phyloP scores from a whole-genome alignment of 768 basidiomycete species.

The Dioszegia aurantiaca region DNA sequence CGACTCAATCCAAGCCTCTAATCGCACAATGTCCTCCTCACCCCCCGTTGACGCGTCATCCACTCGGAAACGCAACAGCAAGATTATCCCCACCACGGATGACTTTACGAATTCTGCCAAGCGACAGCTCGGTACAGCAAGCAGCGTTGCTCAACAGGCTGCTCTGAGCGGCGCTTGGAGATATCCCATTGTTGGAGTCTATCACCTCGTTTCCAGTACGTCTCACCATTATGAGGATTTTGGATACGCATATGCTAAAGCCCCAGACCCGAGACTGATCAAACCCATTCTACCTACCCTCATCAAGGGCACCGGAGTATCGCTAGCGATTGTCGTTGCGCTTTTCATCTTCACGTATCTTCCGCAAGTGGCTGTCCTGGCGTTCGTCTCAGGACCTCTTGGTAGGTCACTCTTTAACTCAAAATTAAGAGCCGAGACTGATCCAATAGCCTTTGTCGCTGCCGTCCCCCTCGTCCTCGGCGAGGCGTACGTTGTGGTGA shows the following conservation, averaged over 20 bases:
- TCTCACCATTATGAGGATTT: background rate
- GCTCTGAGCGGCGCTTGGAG: conserved; percentile 46
- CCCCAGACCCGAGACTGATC: conserved; percentile 32
- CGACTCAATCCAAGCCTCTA: background rate
- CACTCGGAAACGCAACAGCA: background rate
- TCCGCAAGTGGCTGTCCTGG: conserved; percentile 66
- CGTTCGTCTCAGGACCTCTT: conserved; percentile 64
- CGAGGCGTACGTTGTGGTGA: conserved; percentile 55
- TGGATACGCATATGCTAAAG: background rate
- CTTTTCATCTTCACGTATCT: conserved; percentile 60
- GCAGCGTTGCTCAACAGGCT: conserved; percentile 38
- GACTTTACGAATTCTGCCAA: conserved; percentile 34
- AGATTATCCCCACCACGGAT: background rate
- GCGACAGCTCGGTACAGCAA: conserved; percentile 38
- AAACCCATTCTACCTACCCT: conserved; percentile 46
- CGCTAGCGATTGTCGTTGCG: conserved; percentile 40
- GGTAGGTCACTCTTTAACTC: conserved; percentile 48
- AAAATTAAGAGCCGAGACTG: background rate
- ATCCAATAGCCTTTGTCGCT: conserved; percentile 55
- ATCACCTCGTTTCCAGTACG: conserved; percentile 44
- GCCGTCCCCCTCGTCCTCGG: conserved; percentile 58
- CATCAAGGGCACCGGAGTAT: conserved; percentile 40
- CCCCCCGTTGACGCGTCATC: conserved; percentile 4
- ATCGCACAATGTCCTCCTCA: conserved; percentile 1
- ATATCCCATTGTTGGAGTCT: conserved; percentile 49